A percentile compares a stretch with the other conserved stretches of the same genome.
Evolutionary conservation across 306 rosid genomes (phyloP).

Genomic region (Pyrus communis): DNA sequence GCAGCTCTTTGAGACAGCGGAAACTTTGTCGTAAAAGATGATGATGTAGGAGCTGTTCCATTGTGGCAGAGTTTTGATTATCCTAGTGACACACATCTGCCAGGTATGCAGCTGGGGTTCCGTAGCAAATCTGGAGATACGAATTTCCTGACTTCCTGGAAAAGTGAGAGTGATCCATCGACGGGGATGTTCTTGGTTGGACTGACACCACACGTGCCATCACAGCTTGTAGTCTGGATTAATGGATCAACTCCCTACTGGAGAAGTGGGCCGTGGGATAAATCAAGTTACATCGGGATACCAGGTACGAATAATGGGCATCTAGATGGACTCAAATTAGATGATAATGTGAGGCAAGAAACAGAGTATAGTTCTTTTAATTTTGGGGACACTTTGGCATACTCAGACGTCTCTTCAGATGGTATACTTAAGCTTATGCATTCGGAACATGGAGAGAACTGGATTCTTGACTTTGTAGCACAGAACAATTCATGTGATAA

Average conservation of each 20-base stretch:
- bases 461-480: neutral
- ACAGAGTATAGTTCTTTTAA: conserved; percentile 19
- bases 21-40: conserved; percentile 22
- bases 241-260: conserved; percentile 26
- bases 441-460: neutral
- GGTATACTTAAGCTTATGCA: neutral
- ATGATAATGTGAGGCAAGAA: conserved; percentile 16
- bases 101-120: too few relatives aligned
- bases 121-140: too few relatives aligned
- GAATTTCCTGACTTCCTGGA: conserved; percentile 29
- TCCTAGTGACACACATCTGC: conserved; percentile 20
- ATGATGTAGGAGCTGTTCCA: conserved; percentile 4
- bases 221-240: conserved; percentile 27
- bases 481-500: neutral
- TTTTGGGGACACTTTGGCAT: neutral
- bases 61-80: conserved; percentile 47
- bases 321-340: conserved; percentile 13
- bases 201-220: conserved; percentile 16
- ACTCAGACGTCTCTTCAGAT: conserved; percentile 8
- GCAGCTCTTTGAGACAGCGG: conserved; percentile 34
- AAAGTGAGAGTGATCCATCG: conserved; percentile 36
- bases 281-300: conserved; percentile 31
- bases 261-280: conserved; percentile 62
- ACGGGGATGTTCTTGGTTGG: conserved; percentile 20
- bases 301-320: conserved; percentile 17